These are phyloP conservation scores for Monsonia emarginata DNA, from an alignment of 441 rosid species.

Conservation along the genomic window DNA sequence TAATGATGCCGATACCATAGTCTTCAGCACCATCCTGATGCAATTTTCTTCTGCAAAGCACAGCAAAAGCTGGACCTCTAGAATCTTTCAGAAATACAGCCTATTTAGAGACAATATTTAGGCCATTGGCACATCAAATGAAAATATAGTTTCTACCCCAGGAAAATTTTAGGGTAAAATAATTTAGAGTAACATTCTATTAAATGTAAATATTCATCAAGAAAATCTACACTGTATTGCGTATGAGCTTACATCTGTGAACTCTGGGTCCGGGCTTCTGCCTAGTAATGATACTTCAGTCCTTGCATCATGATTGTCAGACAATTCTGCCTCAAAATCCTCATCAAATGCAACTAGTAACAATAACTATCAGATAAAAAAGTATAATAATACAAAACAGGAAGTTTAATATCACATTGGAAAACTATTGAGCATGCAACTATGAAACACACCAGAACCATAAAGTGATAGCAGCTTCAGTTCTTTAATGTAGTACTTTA, in stretches of 20 bases:
- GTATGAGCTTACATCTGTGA: slow-evolving; percentile 63
- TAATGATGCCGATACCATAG: not conserved
- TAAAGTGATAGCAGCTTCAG: slow-evolving; percentile 76
- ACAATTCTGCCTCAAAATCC: slow-evolving; percentile 92
- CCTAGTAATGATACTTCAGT: slow-evolving; percentile 69
- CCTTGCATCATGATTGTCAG: slow-evolving; percentile 72
- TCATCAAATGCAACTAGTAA: slow-evolving; percentile 87
- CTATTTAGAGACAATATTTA: not conserved
- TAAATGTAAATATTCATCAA: slow-evolving; percentile 2
- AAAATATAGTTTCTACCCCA: not conserved
- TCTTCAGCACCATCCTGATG: not conserved
- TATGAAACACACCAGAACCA: slow-evolving; percentile 64
- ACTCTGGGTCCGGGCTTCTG: slow-evolving; percentile 56
- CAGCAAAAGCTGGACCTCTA: not conserved
- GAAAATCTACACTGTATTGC: not conserved
- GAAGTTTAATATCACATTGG: not conserved
- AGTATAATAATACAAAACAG: slow-evolving; percentile 16
- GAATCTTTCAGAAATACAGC: not conserved
- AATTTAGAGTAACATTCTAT: not conserved
- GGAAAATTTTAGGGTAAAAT: not conserved
- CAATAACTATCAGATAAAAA: slow-evolving; percentile 10
- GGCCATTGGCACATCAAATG: not conserved
- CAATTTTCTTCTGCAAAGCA: slow-evolving; percentile 1
- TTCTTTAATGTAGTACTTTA: slow-evolving; percentile 71
- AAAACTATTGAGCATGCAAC: slow-evolving; percentile 14